Base-by-base conservation (phyloP, 768 basidiomycete genomes). In the Pisolithus microcarpus region DNA sequence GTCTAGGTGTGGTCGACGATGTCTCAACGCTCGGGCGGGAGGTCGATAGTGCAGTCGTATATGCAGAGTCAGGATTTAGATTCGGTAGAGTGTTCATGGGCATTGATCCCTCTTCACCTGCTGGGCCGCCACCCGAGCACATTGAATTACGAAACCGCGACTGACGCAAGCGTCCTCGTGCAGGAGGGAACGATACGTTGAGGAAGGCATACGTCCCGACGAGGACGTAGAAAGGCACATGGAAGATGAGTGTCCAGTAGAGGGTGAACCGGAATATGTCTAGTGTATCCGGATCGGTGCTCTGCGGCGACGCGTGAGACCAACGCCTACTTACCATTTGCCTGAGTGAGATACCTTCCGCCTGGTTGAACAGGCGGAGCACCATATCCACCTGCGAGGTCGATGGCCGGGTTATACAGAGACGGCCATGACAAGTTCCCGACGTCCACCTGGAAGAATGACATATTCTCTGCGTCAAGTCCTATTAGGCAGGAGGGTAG, bases 221-320 rank as follows among this genome's bases (percentile, higher is more conserved):
- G 31, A 73, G 34, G 28, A 69, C 52, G 50, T 69, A 75, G 38
- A 70, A 59, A 0, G 75, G 75, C n/a, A 63, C 62, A 58, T 75
- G 70, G 55, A 76, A 71, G 24, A 76, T 62, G n/a, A 76, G 50
- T 1, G 72, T 73, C 75, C 75, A 76, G 56, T 74, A 76, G 10
- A 77, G 64, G 9, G 74, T 76, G 61, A 76, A 76, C 11, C 56
- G 63, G 57, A 74, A 76, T 42, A 77, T 55, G 40, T 73, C 75
- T 76, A 26, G 13, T 2, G 16, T n/a, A n/a, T n/a, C n/a, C n/a
- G 11, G 3, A 23, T 45, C 16, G 18, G 42, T 34, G n/a, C 40
- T n/a, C 36, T 51, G 42, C 18, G 8, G 16, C 7, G 28, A 18
- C 44, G 44, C 30, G 44, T n/a, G 7, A 36, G 31, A 18, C 18